Base-by-base conservation (phyloP, 768 basidiomycete species). In the Suillus clintonianus region DNA sequence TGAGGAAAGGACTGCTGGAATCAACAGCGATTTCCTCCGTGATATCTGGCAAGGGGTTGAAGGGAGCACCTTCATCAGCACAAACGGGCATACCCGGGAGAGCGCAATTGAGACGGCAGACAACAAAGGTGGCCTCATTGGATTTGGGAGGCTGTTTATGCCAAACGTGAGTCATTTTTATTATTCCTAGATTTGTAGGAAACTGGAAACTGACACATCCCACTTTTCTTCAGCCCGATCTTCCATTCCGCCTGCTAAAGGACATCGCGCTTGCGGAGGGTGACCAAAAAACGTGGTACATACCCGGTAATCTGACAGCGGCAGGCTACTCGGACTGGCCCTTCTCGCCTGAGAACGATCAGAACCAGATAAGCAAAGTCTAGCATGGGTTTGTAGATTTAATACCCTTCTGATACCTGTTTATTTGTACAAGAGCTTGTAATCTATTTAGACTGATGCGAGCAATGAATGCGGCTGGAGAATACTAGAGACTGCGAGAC, bases 61-160 rank as follows among this genome's bases (percentile, higher is more conserved):
- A 8, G 76, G 78, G 0, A 70, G 76, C 11, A 69, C 72, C 0
- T 74, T 80, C 57, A 80, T 86, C 59, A 74, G 73, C 14, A 79
- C 81, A 4, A 83, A 83, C 27, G 82, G 81, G 2, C 80, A 83
- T 66, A 78, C 76, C 1, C 74, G 80, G 4, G 76, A 82, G 47
- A 69, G 67, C 0, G 85, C 83, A 0, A 59, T 83, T 3, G 65
- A 70, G 27, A 66, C 66, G 0, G 83, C 80, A 1, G 79, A 83
- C 48, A 67, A 70, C 55, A 57, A 71, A 15, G 73, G 70, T 7
- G 71, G 74, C 11, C 62, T 79, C 13, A 64, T 81, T 61, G 78
- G 79, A 0, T 81, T 77, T 24, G 81, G 77, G 5, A 69, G 82
- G 30, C 61, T 64, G 17, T 81, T 76, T 59, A 75, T 81, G 14